Conservation (phyloP, 176 grass and related monocot genomes). For the Rhynchospora pubera region DNA sequence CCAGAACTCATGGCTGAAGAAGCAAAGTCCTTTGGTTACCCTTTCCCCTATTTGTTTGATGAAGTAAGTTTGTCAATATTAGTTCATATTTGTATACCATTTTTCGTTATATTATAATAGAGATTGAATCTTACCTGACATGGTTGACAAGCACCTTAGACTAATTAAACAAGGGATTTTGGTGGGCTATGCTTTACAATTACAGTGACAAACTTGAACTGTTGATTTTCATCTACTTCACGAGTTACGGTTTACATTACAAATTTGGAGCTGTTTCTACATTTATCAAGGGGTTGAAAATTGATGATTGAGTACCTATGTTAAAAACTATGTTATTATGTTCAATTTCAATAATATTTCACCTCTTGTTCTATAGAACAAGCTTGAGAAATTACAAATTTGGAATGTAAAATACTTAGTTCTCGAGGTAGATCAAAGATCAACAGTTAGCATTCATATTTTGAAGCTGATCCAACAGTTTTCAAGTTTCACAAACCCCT, state of each 20-base stretch:
- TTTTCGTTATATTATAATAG: background rate
- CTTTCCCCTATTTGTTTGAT: slow-evolving; percentile 86
- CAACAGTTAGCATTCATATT: background rate
- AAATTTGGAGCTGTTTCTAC: background rate
- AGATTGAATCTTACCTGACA: background rate
- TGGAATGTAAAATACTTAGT: background rate
- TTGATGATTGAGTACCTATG: background rate
- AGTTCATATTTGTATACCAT: background rate
- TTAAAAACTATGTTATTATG: background rate
- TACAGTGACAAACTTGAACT: background rate
- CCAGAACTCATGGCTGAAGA: slow-evolving; percentile 74
- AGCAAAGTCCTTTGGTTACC: slow-evolving; percentile 64
- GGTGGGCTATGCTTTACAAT: background rate
- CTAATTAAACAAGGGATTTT: background rate
- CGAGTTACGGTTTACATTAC: background rate
- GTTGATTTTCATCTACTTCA: background rate
- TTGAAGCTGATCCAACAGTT: background rate
- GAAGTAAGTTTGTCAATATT: slow-evolving; percentile 34
- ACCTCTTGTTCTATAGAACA: background rate
- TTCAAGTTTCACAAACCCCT: too few species aligned
- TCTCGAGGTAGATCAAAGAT: background rate
- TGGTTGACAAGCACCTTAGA: background rate
- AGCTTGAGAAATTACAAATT: background rate
- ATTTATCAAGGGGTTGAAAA: background rate
- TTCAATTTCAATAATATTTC: background rate